phyloP scores from a whole-genome alignment of 352 stramenopile species.

The Globisporangium sylvaticum region DNA sequence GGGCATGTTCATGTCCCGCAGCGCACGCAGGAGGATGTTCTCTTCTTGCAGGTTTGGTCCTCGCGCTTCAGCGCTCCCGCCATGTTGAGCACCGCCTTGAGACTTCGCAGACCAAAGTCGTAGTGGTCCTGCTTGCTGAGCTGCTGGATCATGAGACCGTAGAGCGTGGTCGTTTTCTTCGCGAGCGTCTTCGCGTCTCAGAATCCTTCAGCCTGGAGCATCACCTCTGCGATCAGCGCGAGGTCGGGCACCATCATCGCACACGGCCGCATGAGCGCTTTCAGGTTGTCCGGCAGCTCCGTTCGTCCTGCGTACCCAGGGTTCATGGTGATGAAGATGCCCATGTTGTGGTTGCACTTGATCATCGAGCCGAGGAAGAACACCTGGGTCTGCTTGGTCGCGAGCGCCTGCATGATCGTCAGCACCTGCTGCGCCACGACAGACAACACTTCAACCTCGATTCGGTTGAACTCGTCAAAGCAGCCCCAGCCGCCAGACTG shows the following conservation, averaged over 20 bases:
- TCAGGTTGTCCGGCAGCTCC: slow-evolving; percentile 86
- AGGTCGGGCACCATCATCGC: slow-evolving; percentile 89
- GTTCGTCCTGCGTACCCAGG: slow-evolving; percentile 89
- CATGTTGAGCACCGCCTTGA: slow-evolving; percentile 88
- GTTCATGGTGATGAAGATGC: slow-evolving; percentile 94
- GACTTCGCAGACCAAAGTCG: slow-evolving; percentile 76
- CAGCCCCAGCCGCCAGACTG: slow-evolving; percentile 92
- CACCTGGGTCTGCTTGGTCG: slow-evolving; percentile 62
- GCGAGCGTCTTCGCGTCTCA: slow-evolving; percentile 74
- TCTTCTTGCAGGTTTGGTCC: slow-evolving; percentile 94
- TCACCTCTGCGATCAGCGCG: slow-evolving; percentile 81
- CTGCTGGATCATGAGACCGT: slow-evolving; percentile 85
- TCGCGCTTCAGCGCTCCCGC: slow-evolving; percentile 90
- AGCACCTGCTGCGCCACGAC: slow-evolving; percentile 91
- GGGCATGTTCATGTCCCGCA: slow-evolving; percentile 94
- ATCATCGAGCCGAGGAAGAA: slow-evolving; percentile 87
- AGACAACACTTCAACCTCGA: slow-evolving; percentile 93
- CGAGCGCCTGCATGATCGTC: slow-evolving; percentile 88
- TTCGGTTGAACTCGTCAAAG: slow-evolving; percentile 96
- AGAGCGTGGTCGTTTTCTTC: slow-evolving; percentile 87
- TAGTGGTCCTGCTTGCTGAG: slow-evolving; percentile 88
- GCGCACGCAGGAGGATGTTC: slow-evolving; percentile 93
- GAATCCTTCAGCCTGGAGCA: slow-evolving; percentile 85
- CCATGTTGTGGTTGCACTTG: slow-evolving; percentile 85
- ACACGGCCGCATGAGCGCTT: slow-evolving; percentile 81